Evolutionary conservation across 2,329 filamentous ascomycete genomes (phyloP), one percentile per base, ranked within the genome.

Genomic region (Alternaria conjuncta): DNA sequence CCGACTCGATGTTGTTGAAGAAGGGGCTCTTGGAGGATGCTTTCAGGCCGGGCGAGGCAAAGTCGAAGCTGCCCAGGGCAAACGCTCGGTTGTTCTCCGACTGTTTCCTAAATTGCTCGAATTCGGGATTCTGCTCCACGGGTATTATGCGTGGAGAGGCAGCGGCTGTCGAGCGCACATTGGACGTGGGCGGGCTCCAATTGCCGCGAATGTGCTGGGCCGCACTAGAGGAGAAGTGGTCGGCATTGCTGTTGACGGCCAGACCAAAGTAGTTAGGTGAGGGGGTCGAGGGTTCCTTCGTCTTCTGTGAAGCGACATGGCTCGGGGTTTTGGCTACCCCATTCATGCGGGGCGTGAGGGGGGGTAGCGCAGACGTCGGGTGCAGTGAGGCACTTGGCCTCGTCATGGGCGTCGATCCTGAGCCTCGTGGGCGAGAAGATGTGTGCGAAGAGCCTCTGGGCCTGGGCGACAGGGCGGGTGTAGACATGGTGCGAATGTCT

Each of bases 191-290:
- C 9, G 91, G 87, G 71, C 90, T 92, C 91, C 92, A 95, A 79
- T 92, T 92, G 68, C 89, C 88, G 60, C 88, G 88, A 1, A 89
- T 85, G 65, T 91, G 84, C 32, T 85, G 84, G 5, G 85, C 87
- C 23, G 82, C 80, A 65, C 81, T 83, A 3, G 90, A 90, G 57
- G 90, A 89, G 65, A 89, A 86, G 23, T 86, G 84, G 65, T 92
- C 89, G 59, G 81, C 84, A 49, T 82, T 80, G 20, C 87, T 78
- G 21, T 87, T 78, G 66, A 92, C 82, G 28, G 89, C 84, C 63
- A 96, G 87, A 60, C 92, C 92, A 78, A 97, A 97, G 80, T 97
- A 97, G 78, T 94, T 96, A 12, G 93, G 92, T 76, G 92, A 95
- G 23, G 85, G 78, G 5, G 75, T 79, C 46, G 72, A 71, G 5